Evolutionary conservation across 768 basidiomycete genomes (phyloP), one percentile per base, ranked within the genome.

Genomic region (Suillus spraguei): DNA sequence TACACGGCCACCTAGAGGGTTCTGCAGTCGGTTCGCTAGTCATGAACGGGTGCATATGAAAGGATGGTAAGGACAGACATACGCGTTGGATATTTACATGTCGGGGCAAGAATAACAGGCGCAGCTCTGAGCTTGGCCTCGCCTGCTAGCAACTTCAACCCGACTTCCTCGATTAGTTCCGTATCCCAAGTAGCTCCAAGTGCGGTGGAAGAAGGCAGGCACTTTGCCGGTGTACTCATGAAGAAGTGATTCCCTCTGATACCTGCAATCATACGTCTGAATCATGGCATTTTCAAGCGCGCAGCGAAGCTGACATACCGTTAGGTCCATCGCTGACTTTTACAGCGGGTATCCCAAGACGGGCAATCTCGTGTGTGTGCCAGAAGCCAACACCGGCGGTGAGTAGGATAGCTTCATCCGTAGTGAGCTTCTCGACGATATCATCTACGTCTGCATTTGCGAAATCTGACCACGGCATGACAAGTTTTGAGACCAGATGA

Each of bases 311-410:
- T 74, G 8, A 64, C 80, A 38, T 67, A 76, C 90, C 91, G 69
- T 92, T 93, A 0, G 91, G 91, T 2, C 92, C 91, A 78, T 92
- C 90, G 77, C 87, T 89, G 69, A 90, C 87, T 79, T 92, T 91
- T 71, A 92, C 77, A 11, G 88, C 83, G 42, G 91, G 92, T 60
- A 94, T 78, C 2, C 88, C 86, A 2, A 92, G 79, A 9, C 90
- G 79, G 22, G 88, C 83, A 32, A 93, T 76, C 22, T 77, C 78
- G 60, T 86, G 83, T 0, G 91, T 92, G 68, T 89, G 84, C 92
- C 91, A 92, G 70, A 89, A 89, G 17, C 90, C 90, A 22, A 87
- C 88, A 20, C 90, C 91, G 2, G 88, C 88, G 7, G 83, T 89
- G 32, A 94, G 79, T 47, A 80, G 76, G 68, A 92, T 90, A 0